Conservation (phyloP, 2,329 filamentous ascomycete genomes). For the Microsporum ferrugineum region DNA sequence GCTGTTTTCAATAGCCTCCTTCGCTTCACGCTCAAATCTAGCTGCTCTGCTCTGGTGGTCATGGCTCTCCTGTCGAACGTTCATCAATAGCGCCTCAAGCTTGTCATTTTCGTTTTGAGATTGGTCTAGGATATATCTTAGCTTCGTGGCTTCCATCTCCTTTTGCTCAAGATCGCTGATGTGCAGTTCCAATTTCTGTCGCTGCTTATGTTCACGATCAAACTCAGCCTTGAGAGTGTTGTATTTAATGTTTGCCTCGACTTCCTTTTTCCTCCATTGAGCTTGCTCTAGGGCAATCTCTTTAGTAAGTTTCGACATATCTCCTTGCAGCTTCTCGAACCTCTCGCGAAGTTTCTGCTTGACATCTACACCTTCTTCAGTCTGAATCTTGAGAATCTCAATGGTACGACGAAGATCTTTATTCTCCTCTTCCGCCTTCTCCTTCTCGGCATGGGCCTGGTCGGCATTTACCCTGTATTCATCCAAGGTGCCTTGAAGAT, state of each 20-base stretch:
- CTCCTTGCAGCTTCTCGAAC: slow-evolving; percentile 73
- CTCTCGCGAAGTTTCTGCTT: slow-evolving; percentile 75
- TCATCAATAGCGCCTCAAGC: slow-evolving; percentile 47
- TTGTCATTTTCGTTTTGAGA: slow-evolving; percentile 49
- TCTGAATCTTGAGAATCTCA: slow-evolving; percentile 60
- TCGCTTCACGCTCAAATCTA: slow-evolving; percentile 67
- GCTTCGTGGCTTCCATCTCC: slow-evolving; percentile 65
- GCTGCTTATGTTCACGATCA: slow-evolving; percentile 57
- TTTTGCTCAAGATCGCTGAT: slow-evolving; percentile 52
- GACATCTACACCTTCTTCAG: slow-evolving; percentile 74
- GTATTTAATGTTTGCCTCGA: slow-evolving; percentile 44
- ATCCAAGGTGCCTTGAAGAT: slow-evolving; percentile 49
- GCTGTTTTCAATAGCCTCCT: slow-evolving; percentile 69
- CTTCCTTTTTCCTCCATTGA: slow-evolving; percentile 57
- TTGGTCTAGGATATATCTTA: slow-evolving; percentile 66
- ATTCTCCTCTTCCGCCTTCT: slow-evolving; percentile 49
- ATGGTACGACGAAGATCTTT: slow-evolving; percentile 65
- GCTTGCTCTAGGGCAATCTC: slow-evolving; percentile 77
- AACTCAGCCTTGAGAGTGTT: slow-evolving; percentile 45
- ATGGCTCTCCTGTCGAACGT: slow-evolving; percentile 46
- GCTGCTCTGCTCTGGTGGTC: slow-evolving; percentile 58
- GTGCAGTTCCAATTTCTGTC: slow-evolving; percentile 50
- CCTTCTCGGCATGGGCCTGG: slow-evolving; percentile 49
- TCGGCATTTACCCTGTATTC: slow-evolving; percentile 52
- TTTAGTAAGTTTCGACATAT: slow-evolving; percentile 67